Percentiles rank a stretch among this genome's conserved stretches.
Evolutionary conservation across 768 basidiomycete species (phyloP).

Genomic region (Leucocoprinus sp.): DNA sequence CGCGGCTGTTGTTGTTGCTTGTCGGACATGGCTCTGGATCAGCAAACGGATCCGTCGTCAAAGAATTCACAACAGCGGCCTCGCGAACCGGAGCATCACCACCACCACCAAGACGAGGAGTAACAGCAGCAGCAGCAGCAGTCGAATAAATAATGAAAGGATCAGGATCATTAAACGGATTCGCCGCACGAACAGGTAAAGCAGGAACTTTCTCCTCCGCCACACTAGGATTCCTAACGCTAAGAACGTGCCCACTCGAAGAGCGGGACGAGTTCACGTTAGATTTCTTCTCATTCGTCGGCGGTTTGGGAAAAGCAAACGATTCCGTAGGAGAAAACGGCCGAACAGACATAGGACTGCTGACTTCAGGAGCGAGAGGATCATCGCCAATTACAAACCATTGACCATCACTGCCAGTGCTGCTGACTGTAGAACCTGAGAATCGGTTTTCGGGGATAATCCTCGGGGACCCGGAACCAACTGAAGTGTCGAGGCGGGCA

Average conservation of each 20-base stretch:
- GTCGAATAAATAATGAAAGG: constrained; percentile 17
- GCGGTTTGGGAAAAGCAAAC: constrained; percentile 63
- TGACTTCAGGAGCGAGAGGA: constrained; percentile 20
- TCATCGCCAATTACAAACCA: constrained; percentile 28
- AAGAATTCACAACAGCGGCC: constrained; percentile 4
- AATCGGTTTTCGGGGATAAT: constrained; percentile 19
- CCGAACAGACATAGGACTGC: constrained; percentile 52
- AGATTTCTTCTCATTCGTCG: constrained; percentile 19
- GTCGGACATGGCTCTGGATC: no score
- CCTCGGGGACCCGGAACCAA: constrained; percentile 7
- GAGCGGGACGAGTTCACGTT: constrained; percentile 1
- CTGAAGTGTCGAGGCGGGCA: constrained; percentile 21
- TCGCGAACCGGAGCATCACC: neutral
- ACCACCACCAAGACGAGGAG: constrained; percentile 7
- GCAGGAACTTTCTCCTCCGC: neutral
- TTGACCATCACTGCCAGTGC: constrained; percentile 21
- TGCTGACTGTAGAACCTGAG: constrained; percentile 35
- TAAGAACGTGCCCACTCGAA: constrained; percentile 1
- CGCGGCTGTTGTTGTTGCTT: no score
- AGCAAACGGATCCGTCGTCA: constrained; percentile 16
- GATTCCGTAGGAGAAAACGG: constrained; percentile 62
- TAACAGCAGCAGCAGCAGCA: constrained; percentile 18
- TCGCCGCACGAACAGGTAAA: neutral
- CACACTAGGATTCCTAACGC: neutral
- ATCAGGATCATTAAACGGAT: constrained; percentile 9